Conservation (phyloP, 2,329 filamentous ascomycete species). For the Xylariaceae sp. region DNA sequence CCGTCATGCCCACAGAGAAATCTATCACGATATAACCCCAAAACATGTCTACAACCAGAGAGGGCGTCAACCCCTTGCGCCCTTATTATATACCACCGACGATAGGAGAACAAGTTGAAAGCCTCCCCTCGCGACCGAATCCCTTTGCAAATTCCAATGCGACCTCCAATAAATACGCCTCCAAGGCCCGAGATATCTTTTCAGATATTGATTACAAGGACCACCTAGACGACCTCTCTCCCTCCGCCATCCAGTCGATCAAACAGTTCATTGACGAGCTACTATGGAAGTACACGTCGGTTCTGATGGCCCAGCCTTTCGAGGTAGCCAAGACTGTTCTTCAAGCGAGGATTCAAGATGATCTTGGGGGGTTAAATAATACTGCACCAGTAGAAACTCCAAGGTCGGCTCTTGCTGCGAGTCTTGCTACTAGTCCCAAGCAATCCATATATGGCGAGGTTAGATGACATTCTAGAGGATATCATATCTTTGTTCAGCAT, state of each 20-base stretch:
- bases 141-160: slow-evolving; percentile 50
- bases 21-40: slow-evolving; percentile 11
- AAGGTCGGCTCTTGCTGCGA: slow-evolving; percentile 34
- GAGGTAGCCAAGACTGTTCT: slow-evolving; percentile 94
- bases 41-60: slow-evolving; percentile 50
- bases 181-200: slow-evolving; percentile 80
- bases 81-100: slow-evolving; percentile 68
- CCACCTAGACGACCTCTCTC: slow-evolving; percentile 77
- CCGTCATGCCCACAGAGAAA: slow-evolving; percentile 9
- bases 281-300: slow-evolving; percentile 87
- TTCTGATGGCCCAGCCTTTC: slow-evolving; percentile 91
- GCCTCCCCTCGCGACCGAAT: slow-evolving; percentile 41
- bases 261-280: slow-evolving; percentile 82
- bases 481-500: too few species aligned
- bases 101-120: slow-evolving; percentile 59
- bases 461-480: slow-evolving; percentile 15
- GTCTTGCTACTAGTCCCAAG: slow-evolving; percentile 34
- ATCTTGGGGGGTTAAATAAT: slow-evolving; percentile 42
- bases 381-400: slow-evolving; percentile 31
- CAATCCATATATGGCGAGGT: slow-evolving; percentile 40
- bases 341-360: slow-evolving; percentile 69
- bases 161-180: slow-evolving; percentile 48
- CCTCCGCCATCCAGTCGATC: slow-evolving; percentile 72
- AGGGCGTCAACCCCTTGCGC: slow-evolving; percentile 60
- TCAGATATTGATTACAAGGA: slow-evolving; percentile 91